phyloP scores from a whole-genome alignment of 108 stramenopile genomes.

The Discostella pseudostelligera region DNA sequence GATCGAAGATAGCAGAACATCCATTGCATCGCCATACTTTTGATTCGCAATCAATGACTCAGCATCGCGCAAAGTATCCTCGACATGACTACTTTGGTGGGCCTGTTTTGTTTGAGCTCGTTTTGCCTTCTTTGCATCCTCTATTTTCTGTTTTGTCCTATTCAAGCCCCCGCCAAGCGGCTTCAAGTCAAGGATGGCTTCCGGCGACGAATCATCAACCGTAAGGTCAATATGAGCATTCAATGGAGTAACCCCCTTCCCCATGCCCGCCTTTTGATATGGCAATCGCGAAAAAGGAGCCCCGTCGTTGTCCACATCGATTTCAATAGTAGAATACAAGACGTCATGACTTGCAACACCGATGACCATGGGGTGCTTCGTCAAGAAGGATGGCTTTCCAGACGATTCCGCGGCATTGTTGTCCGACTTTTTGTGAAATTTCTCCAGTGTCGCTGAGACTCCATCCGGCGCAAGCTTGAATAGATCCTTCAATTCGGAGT shows the following conservation, averaged over 20 bases:
- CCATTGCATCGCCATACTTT: conserved; percentile 32
- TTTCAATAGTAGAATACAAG: conserved; percentile 42
- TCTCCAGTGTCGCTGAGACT: conserved; percentile 60
- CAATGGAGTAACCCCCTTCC: background rate
- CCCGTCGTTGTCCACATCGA: conserved; percentile 1
- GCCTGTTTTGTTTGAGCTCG: conserved; percentile 8
- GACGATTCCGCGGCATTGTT: conserved; percentile 24
- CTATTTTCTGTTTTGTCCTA: conserved; percentile 24
- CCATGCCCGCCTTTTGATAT: conserved; percentile 5
- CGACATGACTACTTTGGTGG: background rate
- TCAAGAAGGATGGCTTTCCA: conserved; percentile 48
- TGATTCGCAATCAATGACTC: conserved; percentile 24
- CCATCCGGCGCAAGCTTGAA: conserved; percentile 67
- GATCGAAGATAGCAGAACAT: conserved; percentile 26
- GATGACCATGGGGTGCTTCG: conserved; percentile 54
- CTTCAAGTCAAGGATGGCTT: conserved; percentile 6
- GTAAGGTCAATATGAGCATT: conserved; percentile 14
- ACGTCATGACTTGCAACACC: conserved; percentile 79
- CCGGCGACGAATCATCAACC: conserved; percentile 13
- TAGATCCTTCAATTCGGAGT: conserved; percentile 60
- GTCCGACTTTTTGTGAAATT: conserved; percentile 39
- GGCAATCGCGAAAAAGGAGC: conserved; percentile 38
- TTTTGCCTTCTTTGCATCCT: conserved; percentile 13
- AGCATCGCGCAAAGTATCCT: conserved; percentile 15
- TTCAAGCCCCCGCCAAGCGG: conserved; percentile 19